Evolutionary conservation across 2,329 filamentous ascomycete genomes (phyloP), one percentile per base, ranked within the genome.

Genomic region (Colletotrichum siamense): DNA sequence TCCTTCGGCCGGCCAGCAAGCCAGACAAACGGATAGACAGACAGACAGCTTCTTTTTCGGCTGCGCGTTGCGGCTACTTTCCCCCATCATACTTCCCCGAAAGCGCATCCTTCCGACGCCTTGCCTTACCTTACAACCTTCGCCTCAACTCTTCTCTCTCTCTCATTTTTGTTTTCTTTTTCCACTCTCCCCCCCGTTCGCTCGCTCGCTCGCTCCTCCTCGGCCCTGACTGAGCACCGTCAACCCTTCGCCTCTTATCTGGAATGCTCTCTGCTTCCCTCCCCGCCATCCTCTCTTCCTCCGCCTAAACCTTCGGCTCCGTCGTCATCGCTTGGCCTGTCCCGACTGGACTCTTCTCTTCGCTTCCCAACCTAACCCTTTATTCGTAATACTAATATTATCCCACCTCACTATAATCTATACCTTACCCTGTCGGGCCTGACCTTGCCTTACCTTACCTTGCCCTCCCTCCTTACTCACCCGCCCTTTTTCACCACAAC

Each of bases 331-430:
- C 55, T 39, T 49, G 70, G 65, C 64, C 34, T 62, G 62, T 34
- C 64, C 63, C 44, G 44, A 52, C 44, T 52, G 44, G 61, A 49
- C 65, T 69, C 44, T 64, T 69, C 67, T 72, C 52, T 69, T 74
- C 74, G 74, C 74, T 74, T 64, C 65, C 64, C 65, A 62, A 62
- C 55, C 67, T 39, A 71, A 62, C 70, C 52, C 57, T 74, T 76
- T 74, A 73, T 69, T 69, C 70, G 71, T 76, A 76, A 74, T 76
- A 57, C 70, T 76, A 74, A 76, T 76, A 69, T 71, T 73, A 74
- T 74, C 70, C 64, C 70, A 69, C 65, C 44, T 69, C 65, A 76
- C 70, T 69, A 74, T 76, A 76, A 66, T 69, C 74, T 74, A 61
- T 62, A 76, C 74, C 59, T 76, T 74, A 32, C 59, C 74, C 63